Conservation (phyloP, 768 basidiomycete species). For the Tephrocybe sp. region DNA sequence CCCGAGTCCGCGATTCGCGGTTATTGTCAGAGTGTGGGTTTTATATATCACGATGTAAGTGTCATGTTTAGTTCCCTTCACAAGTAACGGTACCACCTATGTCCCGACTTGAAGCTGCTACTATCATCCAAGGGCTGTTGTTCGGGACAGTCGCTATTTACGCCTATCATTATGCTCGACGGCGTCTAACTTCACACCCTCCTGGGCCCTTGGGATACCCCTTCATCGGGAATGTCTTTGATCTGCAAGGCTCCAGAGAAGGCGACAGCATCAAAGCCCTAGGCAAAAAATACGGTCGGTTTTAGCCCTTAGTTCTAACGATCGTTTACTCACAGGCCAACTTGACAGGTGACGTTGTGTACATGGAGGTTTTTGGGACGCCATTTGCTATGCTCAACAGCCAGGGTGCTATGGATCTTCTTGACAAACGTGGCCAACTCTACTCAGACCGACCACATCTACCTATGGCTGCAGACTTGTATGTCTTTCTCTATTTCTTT, state of each 20-base stretch:
- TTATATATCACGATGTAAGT: background rate
- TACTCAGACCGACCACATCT: constrained; percentile 19
- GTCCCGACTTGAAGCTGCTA: background rate
- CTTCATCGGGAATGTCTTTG: constrained; percentile 11
- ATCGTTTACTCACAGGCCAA: background rate
- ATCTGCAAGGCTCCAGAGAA: constrained; percentile 10
- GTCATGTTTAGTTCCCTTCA: background rate
- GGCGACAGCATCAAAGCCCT: constrained; percentile 9
- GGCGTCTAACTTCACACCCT: constrained; percentile 12
- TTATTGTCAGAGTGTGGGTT: background rate
- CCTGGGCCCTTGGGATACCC: constrained; percentile 13
- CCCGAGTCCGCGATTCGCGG: background rate
- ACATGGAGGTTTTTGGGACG: constrained; percentile 14
- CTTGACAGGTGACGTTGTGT: constrained; percentile 9
- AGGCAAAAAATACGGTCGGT: constrained; percentile 7
- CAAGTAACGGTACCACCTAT: background rate
- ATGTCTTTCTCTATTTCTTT: background rate
- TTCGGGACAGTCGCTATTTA: constrained; percentile 1
- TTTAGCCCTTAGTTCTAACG: background rate
- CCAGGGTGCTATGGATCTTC: constrained; percentile 16
- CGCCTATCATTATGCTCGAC: constrained; percentile 11
- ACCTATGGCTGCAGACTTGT: constrained; percentile 20
- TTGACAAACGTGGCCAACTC: constrained; percentile 19
- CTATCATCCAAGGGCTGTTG: constrained; percentile 3
- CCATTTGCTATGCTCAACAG: constrained; percentile 16